A percentile compares a stretch with the other conserved stretches of the same genome.
These are phyloP conservation scores for Pythium sp. DNA, from an alignment of 352 stramenopile genomes.

Conservation along the genomic window DNA sequence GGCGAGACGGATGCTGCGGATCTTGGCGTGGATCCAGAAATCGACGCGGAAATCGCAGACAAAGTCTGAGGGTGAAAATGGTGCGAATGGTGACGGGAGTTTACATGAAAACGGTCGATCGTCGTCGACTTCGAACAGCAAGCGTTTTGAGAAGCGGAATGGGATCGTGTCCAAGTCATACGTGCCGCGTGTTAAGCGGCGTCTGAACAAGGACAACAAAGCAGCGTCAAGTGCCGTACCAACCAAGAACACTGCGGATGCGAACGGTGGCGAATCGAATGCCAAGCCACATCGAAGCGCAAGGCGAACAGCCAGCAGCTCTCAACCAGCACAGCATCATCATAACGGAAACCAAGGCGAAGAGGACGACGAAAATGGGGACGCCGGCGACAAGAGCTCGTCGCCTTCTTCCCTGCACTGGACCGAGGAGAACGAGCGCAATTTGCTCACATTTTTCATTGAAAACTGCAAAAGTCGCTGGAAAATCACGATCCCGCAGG, in stretches of 20 bases:
- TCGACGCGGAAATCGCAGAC: constrained; percentile 38
- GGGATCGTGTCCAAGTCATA: constrained; percentile 69
- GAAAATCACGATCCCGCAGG: constrained; percentile 56
- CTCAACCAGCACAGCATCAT: not conserved
- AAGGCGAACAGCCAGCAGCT: not conserved
- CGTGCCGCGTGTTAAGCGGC: constrained; percentile 30
- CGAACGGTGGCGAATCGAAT: constrained; percentile 13
- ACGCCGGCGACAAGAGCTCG: not conserved
- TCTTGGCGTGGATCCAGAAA: constrained; percentile 71
- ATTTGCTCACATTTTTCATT: constrained; percentile 66
- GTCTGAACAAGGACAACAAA: constrained; percentile 15
- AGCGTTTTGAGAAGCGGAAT: constrained; percentile 25
- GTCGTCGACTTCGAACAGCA: not conserved
- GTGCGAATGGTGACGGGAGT: not conserved
- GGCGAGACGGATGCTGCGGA: constrained; percentile 61
- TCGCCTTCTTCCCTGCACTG: constrained; percentile 30
- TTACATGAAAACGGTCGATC: constrained; percentile 11
- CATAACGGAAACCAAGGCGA: not conserved
- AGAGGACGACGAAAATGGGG: not conserved
- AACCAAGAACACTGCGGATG: not conserved
- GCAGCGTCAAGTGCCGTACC: constrained; percentile 11
- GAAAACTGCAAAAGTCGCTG: constrained; percentile 63
- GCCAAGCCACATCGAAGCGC: constrained; percentile 13
- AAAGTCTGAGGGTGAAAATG: constrained; percentile 10
- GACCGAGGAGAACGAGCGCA: constrained; percentile 52